These are phyloP conservation scores for Dissophora globulifera DNA, from an alignment of 192 early-diverging fungal genomes.

Conservation along the genomic window DNA sequence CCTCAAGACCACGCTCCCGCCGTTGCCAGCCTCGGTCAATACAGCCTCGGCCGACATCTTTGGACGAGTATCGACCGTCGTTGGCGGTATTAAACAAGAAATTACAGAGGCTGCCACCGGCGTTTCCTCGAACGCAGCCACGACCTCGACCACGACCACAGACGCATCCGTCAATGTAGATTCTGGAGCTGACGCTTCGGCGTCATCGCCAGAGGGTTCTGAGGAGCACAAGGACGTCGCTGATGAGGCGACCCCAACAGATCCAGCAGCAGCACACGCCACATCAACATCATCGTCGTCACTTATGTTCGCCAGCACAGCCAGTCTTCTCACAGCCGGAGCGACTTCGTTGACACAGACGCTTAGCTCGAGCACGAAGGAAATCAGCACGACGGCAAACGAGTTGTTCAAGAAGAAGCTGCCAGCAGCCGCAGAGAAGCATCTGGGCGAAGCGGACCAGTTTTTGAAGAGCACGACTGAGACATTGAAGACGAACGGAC, in stretches of 20 bases:
- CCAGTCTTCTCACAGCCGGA: slow-evolving; percentile 29
- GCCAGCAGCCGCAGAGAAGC: slow-evolving; percentile 32
- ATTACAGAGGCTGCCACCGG: slow-evolving; percentile 39
- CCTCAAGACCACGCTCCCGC: slow-evolving; percentile 39
- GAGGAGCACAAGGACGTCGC: neutral
- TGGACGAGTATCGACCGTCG: slow-evolving; percentile 29
- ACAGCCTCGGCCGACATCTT: slow-evolving; percentile 30
- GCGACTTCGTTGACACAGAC: slow-evolving; percentile 25
- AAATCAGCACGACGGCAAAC: slow-evolving; percentile 39
- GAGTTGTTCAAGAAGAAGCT: slow-evolving; percentile 37
- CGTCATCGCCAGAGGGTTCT: neutral
- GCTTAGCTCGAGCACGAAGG: slow-evolving; percentile 29
- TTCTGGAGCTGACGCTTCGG: neutral
- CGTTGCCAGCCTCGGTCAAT: slow-evolving; percentile 37
- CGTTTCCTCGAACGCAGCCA: slow-evolving; percentile 6
- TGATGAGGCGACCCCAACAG: neutral
- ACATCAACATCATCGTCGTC: neutral
- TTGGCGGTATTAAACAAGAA: slow-evolving; percentile 42
- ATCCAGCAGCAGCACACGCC: neutral
- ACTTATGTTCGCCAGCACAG: slow-evolving; percentile 37
- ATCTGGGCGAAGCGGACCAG: slow-evolving; percentile 27
- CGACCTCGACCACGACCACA: neutral
- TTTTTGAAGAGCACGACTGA: slow-evolving; percentile 50
- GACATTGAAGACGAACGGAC: slow-evolving; percentile 49
- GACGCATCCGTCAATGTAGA: neutral